Conservation (phyloP, 1,284 basidiomycete species). For the Kwoniella shivajii region DNA sequence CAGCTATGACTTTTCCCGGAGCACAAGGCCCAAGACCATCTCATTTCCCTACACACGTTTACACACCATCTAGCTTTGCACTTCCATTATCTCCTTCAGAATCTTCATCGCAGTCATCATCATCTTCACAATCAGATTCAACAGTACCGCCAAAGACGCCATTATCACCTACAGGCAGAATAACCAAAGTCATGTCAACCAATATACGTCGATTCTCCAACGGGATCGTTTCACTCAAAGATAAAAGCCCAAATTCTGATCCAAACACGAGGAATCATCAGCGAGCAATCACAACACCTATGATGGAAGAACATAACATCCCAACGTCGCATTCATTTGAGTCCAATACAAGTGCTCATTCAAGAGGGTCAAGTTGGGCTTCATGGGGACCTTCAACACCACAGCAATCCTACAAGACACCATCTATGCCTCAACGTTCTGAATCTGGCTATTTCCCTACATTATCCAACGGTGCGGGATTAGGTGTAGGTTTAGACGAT, state of each 20-base stretch:
- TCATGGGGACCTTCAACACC: constrained; percentile 12
- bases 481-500: constrained; percentile 12
- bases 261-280: neutral
- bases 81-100: constrained; percentile 18
- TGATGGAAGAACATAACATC: constrained; percentile 9
- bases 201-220: constrained; percentile 16
- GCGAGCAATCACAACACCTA: constrained; percentile 2
- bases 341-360: constrained; percentile 1
- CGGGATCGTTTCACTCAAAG: constrained; percentile 8
- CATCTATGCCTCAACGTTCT: neutral
- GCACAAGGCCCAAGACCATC: constrained; percentile 22
- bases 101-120: constrained; percentile 17
- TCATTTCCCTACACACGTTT: constrained; percentile 20
- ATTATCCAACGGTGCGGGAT: neutral
- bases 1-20: constrained; percentile 25
- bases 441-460: constrained; percentile 8
- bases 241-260: constrained; percentile 1
- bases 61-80: constrained; percentile 19
- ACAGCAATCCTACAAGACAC: neutral
- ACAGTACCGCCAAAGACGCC: constrained; percentile 22
- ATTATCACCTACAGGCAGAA: constrained; percentile 15
- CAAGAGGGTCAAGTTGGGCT: constrained; percentile 6
- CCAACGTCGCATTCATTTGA: constrained; percentile 1
- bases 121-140: constrained; percentile 16
- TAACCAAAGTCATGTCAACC: constrained; percentile 13